Evolutionary conservation across 495 filamentous ascomycete species (phyloP).

Genomic region (Aspergillus biplanus): DNA sequence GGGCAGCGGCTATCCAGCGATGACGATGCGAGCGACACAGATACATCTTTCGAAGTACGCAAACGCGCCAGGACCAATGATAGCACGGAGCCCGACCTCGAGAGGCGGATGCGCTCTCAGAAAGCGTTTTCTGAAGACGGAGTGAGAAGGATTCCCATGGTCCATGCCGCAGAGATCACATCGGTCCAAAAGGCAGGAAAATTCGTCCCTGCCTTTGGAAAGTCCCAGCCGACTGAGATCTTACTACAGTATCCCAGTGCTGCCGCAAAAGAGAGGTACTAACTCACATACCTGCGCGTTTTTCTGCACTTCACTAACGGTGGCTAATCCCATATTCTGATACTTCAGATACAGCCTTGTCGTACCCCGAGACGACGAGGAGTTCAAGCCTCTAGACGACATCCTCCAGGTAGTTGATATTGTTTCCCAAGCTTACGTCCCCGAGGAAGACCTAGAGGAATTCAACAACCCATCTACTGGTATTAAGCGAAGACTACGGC

Average conservation of each 20-base stretch:
- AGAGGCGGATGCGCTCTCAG: slow-evolving; percentile 61
- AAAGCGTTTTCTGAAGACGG: slow-evolving; percentile 63
- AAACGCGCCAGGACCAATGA: slow-evolving; percentile 50
- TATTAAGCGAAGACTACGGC: slow-evolving; percentile 70
- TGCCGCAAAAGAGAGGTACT: slow-evolving; percentile 68
- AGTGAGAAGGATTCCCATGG: slow-evolving; percentile 53
- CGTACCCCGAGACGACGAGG: slow-evolving; percentile 69
- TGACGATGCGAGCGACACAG: slow-evolving; percentile 52
- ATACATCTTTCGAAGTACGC: slow-evolving; percentile 48
- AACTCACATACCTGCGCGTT: background rate
- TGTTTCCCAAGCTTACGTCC: slow-evolving; percentile 75
- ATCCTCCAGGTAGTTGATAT: slow-evolving; percentile 78
- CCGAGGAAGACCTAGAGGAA: slow-evolving; percentile 60
- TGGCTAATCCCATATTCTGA: slow-evolving; percentile 16
- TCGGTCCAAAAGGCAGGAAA: slow-evolving; percentile 49
- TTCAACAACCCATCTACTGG: slow-evolving; percentile 77
- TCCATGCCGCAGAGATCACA: slow-evolving; percentile 73
- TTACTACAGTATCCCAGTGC: slow-evolving; percentile 74
- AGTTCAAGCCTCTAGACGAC: slow-evolving; percentile 85
- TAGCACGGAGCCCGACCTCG: slow-evolving; percentile 55
- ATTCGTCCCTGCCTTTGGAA: slow-evolving; percentile 51
- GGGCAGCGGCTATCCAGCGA: slow-evolving; percentile 54
- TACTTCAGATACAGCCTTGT: slow-evolving; percentile 73
- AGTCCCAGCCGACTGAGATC: slow-evolving; percentile 54
- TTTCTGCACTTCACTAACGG: background rate